A percentile compares a stretch with the other conserved stretches of the same genome.
phyloP scores from a whole-genome alignment of 176 grass and related monocot genomes.

The Cocos nucifera region DNA sequence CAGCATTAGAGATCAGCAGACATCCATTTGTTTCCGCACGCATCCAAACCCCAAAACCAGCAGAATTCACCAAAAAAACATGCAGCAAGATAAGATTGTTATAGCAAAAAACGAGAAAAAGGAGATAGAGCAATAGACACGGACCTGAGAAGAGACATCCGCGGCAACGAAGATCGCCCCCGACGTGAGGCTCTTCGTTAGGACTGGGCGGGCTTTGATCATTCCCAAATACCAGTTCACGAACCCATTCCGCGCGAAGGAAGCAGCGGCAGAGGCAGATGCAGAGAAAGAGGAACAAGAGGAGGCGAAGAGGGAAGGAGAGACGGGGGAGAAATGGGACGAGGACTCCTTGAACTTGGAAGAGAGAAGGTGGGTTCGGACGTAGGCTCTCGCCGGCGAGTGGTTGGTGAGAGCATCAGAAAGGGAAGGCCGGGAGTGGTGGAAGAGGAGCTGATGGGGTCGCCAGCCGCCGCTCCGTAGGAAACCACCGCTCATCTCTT shows the following conservation, averaged over 20 bases:
- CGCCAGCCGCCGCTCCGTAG: conserved; percentile 1
- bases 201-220: conserved; percentile 56
- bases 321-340: conserved; percentile 4
- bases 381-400: conserved; percentile 13
- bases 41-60: neutral
- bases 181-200: conserved; percentile 88
- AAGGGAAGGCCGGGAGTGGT: conserved; percentile 21
- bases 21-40: too few relatives aligned
- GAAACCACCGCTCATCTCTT: neutral
- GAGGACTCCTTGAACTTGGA: conserved; percentile 11
- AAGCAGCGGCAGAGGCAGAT: neutral
- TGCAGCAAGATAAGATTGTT: neutral
- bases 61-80: too few relatives aligned
- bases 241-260: conserved; percentile 22
- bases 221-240: conserved; percentile 64
- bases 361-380: conserved; percentile 49
- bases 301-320: neutral
- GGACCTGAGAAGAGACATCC: conserved; percentile 80
- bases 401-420: neutral
- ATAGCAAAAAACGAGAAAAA: neutral
- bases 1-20: too few relatives aligned
- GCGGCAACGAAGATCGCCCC: conserved; percentile 71
- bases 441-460: conserved; percentile 21
- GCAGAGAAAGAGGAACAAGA: neutral
- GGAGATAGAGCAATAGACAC: neutral